A percentile compares a stretch with the other conserved stretches of the same genome.
These are phyloP conservation scores for Yamadazyma olivae DNA, from an alignment of 805 yeast species.

Conservation along the genomic window DNA sequence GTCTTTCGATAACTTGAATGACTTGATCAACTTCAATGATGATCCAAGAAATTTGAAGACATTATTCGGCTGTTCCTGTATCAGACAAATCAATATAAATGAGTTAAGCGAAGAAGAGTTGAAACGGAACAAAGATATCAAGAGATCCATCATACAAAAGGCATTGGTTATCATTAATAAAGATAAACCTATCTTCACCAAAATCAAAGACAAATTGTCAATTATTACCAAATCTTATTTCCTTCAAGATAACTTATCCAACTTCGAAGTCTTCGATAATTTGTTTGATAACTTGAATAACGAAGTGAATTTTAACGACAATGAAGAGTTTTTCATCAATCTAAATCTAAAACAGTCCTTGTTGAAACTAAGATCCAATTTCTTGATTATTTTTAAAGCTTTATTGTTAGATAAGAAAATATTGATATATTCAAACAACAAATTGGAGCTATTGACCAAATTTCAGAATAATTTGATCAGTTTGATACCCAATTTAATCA, in stretches of 20 bases:
- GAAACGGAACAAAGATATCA: constrained; percentile 58
- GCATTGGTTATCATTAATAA: constrained; percentile 83
- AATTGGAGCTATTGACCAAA: constrained; percentile 76
- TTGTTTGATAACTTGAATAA: constrained; percentile 63
- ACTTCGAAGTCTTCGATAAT: constrained; percentile 62
- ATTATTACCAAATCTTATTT: constrained; percentile 87
- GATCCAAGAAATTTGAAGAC: constrained; percentile 53
- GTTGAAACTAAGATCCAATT: constrained; percentile 52
- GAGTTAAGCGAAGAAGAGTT: constrained; percentile 47
- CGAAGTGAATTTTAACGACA: constrained; percentile 25
- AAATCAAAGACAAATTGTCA: constrained; percentile 84
- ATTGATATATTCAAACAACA: constrained; percentile 68
- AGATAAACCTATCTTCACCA: constrained; percentile 78
- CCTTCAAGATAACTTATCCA: constrained; percentile 72
- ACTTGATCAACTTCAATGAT: constrained; percentile 28
- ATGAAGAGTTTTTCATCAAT: constrained; percentile 54
- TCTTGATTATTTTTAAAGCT: constrained; percentile 71
- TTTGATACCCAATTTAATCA: constrained; percentile 75
- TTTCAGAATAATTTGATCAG: constrained; percentile 82
- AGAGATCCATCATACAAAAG: constrained; percentile 88
- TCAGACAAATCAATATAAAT: constrained; percentile 70
- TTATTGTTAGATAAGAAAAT: constrained; percentile 71
- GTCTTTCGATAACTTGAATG: constrained; percentile 45
- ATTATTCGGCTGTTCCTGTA: constrained; percentile 92
- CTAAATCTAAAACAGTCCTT: constrained; percentile 67